Evolutionary conservation across 805 yeast genomes (phyloP).

Genomic region (Huiozyma naganishii): DNA sequence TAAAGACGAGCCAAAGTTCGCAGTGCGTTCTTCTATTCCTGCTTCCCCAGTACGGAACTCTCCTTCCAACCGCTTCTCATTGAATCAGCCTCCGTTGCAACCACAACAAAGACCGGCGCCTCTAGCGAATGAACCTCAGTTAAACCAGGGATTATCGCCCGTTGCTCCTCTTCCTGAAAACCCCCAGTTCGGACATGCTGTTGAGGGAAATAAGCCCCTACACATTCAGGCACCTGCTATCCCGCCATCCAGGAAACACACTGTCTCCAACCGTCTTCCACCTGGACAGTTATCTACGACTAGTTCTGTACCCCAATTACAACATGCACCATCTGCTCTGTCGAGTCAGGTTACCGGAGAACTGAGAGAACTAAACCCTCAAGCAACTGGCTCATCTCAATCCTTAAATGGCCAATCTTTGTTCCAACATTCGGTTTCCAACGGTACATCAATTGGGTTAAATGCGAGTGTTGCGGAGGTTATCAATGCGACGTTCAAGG

Average conservation of each 20-base stretch:
- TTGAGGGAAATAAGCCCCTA: conserved; percentile 9
- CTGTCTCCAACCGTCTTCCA: conserved; percentile 5
- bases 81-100: conserved; percentile 28
- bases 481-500: conserved; percentile 60
- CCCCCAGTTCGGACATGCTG: conserved; percentile 1
- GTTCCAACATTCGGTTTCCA: conserved; percentile 37
- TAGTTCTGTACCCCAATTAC: conserved; percentile 28
- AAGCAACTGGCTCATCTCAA: conserved; percentile 35
- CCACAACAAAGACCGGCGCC: conserved; percentile 24
- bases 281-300: conserved; percentile 14
- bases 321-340: conserved; percentile 9
- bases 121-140: conserved; percentile 12
- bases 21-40: too few species aligned
- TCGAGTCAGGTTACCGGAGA: conserved; percentile 25
- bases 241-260: conserved; percentile 44
- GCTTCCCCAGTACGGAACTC: neutral
- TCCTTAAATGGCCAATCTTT: conserved; percentile 21
- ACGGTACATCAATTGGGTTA: conserved; percentile 46
- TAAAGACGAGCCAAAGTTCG: too few species aligned
- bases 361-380: conserved; percentile 30
- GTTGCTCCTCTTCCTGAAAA: neutral
- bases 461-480: conserved; percentile 83
- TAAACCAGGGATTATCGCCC: neutral
- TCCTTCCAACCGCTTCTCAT: conserved; percentile 12
- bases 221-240: conserved; percentile 40